Percentiles rank a stretch among this genome's conserved stretches.
Evolutionary conservation across 129 eudicot species (phyloP).

Genomic region (Tanacetum coccineum): DNA sequence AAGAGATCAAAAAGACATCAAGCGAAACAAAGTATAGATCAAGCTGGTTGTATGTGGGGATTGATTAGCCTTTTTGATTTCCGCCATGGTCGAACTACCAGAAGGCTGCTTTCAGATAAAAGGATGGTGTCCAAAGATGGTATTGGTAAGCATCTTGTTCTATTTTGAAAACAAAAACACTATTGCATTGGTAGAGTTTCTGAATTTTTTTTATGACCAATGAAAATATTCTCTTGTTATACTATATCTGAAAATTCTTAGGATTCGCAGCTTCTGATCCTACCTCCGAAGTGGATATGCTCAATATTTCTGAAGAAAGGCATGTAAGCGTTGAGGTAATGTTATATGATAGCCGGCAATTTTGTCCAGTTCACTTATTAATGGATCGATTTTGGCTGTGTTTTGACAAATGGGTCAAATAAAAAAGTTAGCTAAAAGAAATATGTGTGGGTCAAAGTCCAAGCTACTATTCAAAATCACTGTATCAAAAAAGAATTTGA

Average conservation of each 20-base stretch:
- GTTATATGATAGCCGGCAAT: conserved; percentile 4
- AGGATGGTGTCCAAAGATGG: conserved; percentile 34
- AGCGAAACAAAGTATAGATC: conserved; percentile 47
- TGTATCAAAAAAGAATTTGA: no score
- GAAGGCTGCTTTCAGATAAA: conserved; percentile 61
- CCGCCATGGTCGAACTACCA: conserved; percentile 65
- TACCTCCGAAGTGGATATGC: conserved; percentile 21
- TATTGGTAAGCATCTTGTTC: conserved; percentile 45
- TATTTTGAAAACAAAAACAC: not conserved
- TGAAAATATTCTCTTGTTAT: not conserved
- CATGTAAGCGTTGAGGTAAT: conserved; percentile 34
- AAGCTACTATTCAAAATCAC: no score
- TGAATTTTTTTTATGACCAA: not conserved
- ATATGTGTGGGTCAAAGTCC: not conserved
- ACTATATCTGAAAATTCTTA: conserved; percentile 14
- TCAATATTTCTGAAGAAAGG: conserved; percentile 27
- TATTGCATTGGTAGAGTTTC: conserved; percentile 16
- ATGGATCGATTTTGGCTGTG: not conserved
- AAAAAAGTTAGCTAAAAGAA: not conserved
- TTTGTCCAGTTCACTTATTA: not conserved
- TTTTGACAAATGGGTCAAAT: not conserved
- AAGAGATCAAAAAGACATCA: conserved; percentile 62
- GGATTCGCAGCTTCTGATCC: conserved; percentile 34
- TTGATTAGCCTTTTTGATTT: conserved; percentile 74
- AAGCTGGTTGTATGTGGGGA: conserved; percentile 83